phyloP scores from a whole-genome alignment of 2,329 filamentous ascomycete species.

The Venturia carpophila region DNA sequence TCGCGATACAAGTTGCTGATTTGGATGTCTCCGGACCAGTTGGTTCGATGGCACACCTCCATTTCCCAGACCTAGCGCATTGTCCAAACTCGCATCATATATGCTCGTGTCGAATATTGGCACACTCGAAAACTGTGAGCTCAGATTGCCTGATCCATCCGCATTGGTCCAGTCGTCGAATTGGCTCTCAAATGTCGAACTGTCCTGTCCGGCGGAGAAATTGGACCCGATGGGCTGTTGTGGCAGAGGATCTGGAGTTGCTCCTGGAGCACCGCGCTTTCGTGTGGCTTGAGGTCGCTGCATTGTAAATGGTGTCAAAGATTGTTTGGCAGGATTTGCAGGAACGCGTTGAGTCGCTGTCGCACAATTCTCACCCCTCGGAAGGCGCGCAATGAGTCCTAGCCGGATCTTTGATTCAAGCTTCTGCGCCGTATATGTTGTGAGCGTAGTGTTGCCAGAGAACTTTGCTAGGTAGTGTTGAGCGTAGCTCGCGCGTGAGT shows the following conservation, averaged over 20 bases:
- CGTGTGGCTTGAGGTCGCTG: conserved; percentile 13
- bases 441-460: neutral
- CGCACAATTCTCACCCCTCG: neutral
- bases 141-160: conserved; percentile 1
- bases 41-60: conserved; percentile 28
- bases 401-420: too few species aligned
- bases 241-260: conserved; percentile 11
- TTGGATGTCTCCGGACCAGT: conserved; percentile 39
- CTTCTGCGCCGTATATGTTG: neutral
- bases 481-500: neutral
- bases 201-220: conserved; percentile 3
- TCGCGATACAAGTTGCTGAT: conserved; percentile 39
- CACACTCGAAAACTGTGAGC: conserved; percentile 4
- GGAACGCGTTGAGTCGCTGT: conserved; percentile 3
- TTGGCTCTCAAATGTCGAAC: neutral
- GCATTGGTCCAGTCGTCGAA: conserved; percentile 16
- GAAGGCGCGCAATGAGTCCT: neutral
- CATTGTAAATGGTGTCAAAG: neutral
- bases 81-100: conserved; percentile 10
- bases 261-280: conserved; percentile 15
- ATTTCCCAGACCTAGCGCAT: conserved; percentile 12
- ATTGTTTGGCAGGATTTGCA: conserved; percentile 1
- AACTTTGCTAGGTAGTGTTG: neutral
- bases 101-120: neutral
- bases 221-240: conserved; percentile 12